Evolutionary conservation across 2,329 filamentous ascomycete species (phyloP).

Genomic region (Zymoseptoria pseudotritici): DNA sequence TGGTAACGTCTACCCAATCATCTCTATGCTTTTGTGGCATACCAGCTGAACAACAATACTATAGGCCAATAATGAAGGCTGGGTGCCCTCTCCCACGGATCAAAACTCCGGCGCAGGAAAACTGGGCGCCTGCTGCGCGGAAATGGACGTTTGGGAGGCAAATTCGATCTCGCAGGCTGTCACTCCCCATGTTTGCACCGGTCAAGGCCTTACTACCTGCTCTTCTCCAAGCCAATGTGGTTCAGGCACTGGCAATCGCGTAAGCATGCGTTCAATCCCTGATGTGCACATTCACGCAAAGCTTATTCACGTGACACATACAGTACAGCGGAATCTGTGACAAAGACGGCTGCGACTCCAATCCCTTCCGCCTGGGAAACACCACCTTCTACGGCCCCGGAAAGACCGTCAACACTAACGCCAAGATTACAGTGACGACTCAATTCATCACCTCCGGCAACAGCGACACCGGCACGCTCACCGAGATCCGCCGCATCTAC

Average conservation of each 20-base stretch:
- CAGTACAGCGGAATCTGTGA: constrained; percentile 56
- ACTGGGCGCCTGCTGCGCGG: constrained; percentile 57
- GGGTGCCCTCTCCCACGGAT: constrained; percentile 19
- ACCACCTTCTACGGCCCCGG: constrained; percentile 54
- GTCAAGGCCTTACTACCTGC: constrained; percentile 43
- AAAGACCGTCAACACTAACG: constrained; percentile 52
- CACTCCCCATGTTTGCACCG: constrained; percentile 58
- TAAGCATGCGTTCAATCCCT: not conserved
- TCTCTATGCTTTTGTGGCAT: not conserved
- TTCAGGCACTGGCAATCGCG: not conserved
- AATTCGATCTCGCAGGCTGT: constrained; percentile 58
- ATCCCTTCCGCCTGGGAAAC: constrained; percentile 59
- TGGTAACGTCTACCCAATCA: constrained; percentile 3
- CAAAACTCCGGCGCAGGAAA: constrained; percentile 26
- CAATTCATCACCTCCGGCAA: constrained; percentile 53
- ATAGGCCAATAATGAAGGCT: constrained; percentile 41
- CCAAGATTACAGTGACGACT: constrained; percentile 58
- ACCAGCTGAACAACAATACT: not conserved
- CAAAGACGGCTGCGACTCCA: constrained; percentile 64
- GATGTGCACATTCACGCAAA: not conserved
- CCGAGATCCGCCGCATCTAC: constrained; percentile 58
- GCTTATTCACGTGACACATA: not conserved
- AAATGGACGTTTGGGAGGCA: constrained; percentile 66
- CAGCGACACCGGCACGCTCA: constrained; percentile 47
- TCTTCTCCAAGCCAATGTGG: constrained; percentile 46